Evolutionary conservation across 1,284 basidiomycete genomes (phyloP).

Genomic region (Cutaneotrichosporon cutaneum): DNA sequence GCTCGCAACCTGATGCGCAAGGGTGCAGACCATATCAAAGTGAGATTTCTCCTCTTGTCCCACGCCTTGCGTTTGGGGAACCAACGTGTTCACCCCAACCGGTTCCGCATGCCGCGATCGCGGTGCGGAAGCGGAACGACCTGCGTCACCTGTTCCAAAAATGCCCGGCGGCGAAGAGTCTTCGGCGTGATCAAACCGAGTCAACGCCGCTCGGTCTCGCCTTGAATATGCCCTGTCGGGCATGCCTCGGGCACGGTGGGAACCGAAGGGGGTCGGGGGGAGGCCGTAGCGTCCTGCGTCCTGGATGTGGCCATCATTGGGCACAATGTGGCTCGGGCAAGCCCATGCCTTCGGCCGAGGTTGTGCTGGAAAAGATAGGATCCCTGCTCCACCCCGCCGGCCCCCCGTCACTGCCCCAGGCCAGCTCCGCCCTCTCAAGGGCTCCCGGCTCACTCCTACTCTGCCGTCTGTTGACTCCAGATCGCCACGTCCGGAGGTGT

Average conservation of each 20-base stretch:
- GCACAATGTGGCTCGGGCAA: neutral
- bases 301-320: neutral
- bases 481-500: conserved; percentile 23
- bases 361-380: too few species aligned
- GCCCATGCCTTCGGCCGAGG: neutral
- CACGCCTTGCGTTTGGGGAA: too few species aligned
- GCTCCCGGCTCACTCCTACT: too few species aligned
- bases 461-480: neutral
- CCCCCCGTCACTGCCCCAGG: too few species aligned
- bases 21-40: conserved; percentile 27
- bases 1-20: conserved; percentile 21
- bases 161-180: neutral
- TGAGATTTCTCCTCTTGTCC: neutral
- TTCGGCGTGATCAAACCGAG: too few species aligned
- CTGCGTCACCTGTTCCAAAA: neutral
- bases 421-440: too few species aligned
- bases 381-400: too few species aligned
- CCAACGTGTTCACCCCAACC: neutral
- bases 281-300: too few species aligned
- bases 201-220: too few species aligned
- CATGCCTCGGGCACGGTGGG: neutral
- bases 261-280: too few species aligned
- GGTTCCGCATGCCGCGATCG: neutral
- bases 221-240: neutral
- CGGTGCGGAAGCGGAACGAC: neutral